phyloP scores from a whole-genome alignment of 306 rosid species.

The Cicer arietinum region DNA sequence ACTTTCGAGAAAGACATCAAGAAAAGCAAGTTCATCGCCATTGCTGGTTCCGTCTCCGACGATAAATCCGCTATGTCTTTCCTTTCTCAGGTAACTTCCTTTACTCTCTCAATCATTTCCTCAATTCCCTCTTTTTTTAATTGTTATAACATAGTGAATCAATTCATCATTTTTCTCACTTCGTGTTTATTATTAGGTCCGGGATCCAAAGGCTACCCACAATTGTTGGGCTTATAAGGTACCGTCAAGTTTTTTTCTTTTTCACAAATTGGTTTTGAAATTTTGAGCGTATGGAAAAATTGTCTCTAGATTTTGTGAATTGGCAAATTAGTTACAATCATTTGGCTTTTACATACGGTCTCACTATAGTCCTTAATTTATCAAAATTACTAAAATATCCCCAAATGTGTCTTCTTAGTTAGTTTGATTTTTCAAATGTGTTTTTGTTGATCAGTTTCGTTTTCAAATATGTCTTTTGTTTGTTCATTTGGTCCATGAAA shows the following conservation, averaged over 20 bases:
- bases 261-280: too few relatives aligned
- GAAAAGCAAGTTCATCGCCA: slow-evolving; percentile 92
- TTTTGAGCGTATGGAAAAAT: too few relatives aligned
- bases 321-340: too few relatives aligned
- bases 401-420: too few relatives aligned
- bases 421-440: too few relatives aligned
- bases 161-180: slow-evolving; percentile 2
- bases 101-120: not conserved
- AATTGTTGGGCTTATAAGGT: slow-evolving; percentile 98
- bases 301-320: too few relatives aligned
- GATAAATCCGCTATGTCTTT: slow-evolving; percentile 82
- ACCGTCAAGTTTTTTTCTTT: not conserved
- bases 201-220: slow-evolving; percentile 86
- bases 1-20: slow-evolving; percentile 73
- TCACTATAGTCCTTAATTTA: too few relatives aligned
- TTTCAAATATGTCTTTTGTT: too few relatives aligned
- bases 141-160: not conserved
- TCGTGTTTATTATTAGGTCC: slow-evolving; percentile 57
- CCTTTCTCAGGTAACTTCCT: slow-evolving; percentile 67
- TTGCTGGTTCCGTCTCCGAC: slow-evolving; percentile 74
- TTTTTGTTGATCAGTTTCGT: too few relatives aligned
- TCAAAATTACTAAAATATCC: too few relatives aligned
- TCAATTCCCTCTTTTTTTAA: not conserved
- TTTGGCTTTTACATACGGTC: too few relatives aligned
- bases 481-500: too few relatives aligned